Evolutionary conservation across 2,329 filamentous ascomycete genomes (phyloP).

Genomic region (Diaporthe amygdali): DNA sequence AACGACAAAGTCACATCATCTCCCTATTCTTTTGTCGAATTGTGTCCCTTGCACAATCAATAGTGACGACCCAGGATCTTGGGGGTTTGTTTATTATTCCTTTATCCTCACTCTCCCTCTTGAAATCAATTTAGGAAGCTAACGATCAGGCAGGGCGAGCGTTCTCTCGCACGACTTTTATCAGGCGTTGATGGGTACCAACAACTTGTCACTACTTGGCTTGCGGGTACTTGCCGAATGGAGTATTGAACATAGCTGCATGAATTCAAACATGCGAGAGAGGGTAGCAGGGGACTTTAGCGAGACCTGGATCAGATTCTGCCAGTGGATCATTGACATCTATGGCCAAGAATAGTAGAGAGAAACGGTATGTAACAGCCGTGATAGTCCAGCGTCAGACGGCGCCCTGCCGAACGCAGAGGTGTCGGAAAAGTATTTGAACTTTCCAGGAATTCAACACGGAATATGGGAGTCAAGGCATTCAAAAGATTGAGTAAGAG

Average conservation of each 20-base stretch:
- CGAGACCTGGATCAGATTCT: neutral
- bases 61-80: conserved; percentile 77
- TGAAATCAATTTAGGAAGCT: neutral
- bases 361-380: too few species aligned
- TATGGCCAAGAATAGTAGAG: neutral
- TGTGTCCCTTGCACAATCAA: conserved; percentile 76
- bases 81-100: conserved; percentile 55
- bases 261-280: conserved; percentile 33
- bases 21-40: conserved; percentile 71
- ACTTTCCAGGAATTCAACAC: neutral
- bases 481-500: neutral
- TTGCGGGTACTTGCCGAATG: conserved; percentile 71
- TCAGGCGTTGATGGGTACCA: conserved; percentile 72
- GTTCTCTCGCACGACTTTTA: conserved; percentile 76
- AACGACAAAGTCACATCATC: conserved; percentile 68
- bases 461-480: neutral
- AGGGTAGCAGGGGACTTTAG: neutral
- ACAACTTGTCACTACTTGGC: conserved; percentile 70
- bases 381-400: too few species aligned
- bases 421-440: neutral
- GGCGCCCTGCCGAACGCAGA: too few species aligned
- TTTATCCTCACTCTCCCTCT: too few species aligned
- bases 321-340: neutral
- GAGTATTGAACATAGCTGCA: conserved; percentile 66
- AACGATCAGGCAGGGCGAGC: conserved; percentile 56